Evolutionary conservation across 192 early-diverging fungal genomes (phyloP).

Genomic region (Thoreauomyces humboldtii): DNA sequence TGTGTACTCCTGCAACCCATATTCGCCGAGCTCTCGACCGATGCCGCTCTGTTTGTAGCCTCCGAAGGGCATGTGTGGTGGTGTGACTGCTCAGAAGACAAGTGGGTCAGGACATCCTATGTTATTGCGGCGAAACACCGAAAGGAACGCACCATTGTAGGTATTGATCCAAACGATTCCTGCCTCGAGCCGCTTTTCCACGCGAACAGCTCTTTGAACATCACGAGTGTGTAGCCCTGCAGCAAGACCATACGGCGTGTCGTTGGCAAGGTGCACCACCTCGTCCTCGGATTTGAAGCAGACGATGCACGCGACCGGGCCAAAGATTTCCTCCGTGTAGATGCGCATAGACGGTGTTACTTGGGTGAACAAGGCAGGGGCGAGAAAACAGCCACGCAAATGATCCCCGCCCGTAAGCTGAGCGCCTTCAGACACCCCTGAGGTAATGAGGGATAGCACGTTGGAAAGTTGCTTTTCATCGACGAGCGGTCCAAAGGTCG

Average conservation of each 20-base stretch:
- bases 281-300: conserved; percentile 74
- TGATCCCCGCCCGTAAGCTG: conserved; percentile 52
- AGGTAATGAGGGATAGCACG: conserved; percentile 59
- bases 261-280: conserved; percentile 79
- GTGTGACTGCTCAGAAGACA: too few relatives aligned
- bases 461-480: conserved; percentile 50
- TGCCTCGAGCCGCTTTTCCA: conserved; percentile 40
- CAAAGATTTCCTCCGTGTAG: conserved; percentile 85
- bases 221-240: conserved; percentile 86
- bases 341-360: conserved; percentile 69
- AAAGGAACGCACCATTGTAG: too few relatives aligned
- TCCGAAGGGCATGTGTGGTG: conserved; percentile 59
- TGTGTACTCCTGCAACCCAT: conserved; percentile 69
- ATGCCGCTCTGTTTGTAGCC: conserved; percentile 71
- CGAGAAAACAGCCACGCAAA: conserved; percentile 66
- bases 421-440: conserved; percentile 61
- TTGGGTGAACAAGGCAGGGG: conserved; percentile 74
- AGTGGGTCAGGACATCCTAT: too few relatives aligned
- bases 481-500: conserved; percentile 51
- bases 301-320: conserved; percentile 79
- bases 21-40: conserved; percentile 66
- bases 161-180: conserved; percentile 52
- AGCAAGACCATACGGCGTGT: conserved; percentile 71
- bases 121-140: too few relatives aligned
- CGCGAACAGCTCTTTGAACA: conserved; percentile 35